Base-by-base conservation (phyloP, 2,329 filamentous ascomycete species). In the Diplodia seriata region DNA sequence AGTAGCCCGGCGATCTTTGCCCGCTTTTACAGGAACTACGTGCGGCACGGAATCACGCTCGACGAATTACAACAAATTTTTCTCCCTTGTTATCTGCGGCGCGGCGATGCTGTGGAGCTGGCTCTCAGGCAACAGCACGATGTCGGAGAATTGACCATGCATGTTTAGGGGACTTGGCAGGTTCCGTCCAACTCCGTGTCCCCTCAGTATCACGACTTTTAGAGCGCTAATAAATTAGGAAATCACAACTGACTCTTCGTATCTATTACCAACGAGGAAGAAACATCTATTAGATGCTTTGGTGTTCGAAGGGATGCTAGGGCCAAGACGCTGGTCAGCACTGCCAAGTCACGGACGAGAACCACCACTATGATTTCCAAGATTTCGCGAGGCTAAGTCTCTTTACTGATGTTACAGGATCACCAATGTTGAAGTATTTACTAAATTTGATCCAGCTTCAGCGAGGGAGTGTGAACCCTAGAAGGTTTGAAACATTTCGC, bases 341-440 rank as follows among this genome's bases (percentile, higher is more conserved):
- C 26, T 8, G 26, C 26, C 51, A 54, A 54, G 51, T 18, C 26
- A 29, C 51, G 51, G 51, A 54, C 51, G 14, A 54, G n/a, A 54
- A 54, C 20, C 51, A 8, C 12, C 20, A 54, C 3, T 23, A 14
- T 5, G 51, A 33, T 29, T 54, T 54, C 23, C 31, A 15, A 18
- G 51, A 6, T 26, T 54, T 29, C 6, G 31, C 11, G 15, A 6
- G 40, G 40, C 15, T 3, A 43, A 43, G 40, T 5, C 15, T 43
- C 8, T 18, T 8, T 43, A 18, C 5, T 15, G 5, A n/a, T 7
- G 2, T 2, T 7, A 43, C 15, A 8, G 14, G 15, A 18, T 43
- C 15, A 43, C 40, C 5, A 18, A 18, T 6, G 15, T 7, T 43
- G 38, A 14, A 43, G 14, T 1, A 7, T 7, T 43, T n/a, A 15